These are phyloP conservation scores for Tetracladium marchalianum DNA, from an alignment of 495 filamentous ascomycete species.

Conservation along the genomic window DNA sequence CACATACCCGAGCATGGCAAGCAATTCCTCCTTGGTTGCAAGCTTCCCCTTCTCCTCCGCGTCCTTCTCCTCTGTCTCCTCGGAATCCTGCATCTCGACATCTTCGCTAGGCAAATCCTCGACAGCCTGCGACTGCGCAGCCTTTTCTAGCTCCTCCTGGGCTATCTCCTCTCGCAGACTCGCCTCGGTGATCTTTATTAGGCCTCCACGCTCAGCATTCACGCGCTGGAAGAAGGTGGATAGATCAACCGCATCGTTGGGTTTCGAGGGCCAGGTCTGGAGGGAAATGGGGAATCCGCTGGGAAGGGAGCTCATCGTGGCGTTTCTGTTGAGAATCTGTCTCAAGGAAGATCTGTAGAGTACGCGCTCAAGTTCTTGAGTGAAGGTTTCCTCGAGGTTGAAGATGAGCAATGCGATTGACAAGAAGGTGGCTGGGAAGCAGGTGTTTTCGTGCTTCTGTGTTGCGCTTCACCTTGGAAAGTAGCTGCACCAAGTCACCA, in stretches of 20 bases:
- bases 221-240: conserved; percentile 66
- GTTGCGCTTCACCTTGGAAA: too few species aligned
- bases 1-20: conserved; percentile 39
- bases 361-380: neutral
- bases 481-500: too few species aligned
- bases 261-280: conserved; percentile 38
- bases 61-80: conserved; percentile 15
- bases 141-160: conserved; percentile 50
- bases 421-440: too few species aligned
- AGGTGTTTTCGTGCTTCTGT: too few species aligned
- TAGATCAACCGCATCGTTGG: conserved; percentile 40
- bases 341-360: too few species aligned
- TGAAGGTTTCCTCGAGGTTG: neutral
- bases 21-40: conserved; percentile 40
- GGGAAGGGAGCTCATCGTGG: conserved; percentile 26
- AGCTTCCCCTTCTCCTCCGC: conserved; percentile 28
- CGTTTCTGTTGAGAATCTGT: too few species aligned
- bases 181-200: conserved; percentile 57
- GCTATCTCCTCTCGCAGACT: conserved; percentile 50
- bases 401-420: too few species aligned
- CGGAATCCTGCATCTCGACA: conserved; percentile 25
- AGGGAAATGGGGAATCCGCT: conserved; percentile 53
- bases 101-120: conserved; percentile 47
- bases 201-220: conserved; percentile 63
- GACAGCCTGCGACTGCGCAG: conserved; percentile 53